A percentile compares a stretch with the other conserved stretches of the same genome.
phyloP scores from a whole-genome alignment of 371 early-diverging fungal genomes.

The Rhizopus sp. region DNA sequence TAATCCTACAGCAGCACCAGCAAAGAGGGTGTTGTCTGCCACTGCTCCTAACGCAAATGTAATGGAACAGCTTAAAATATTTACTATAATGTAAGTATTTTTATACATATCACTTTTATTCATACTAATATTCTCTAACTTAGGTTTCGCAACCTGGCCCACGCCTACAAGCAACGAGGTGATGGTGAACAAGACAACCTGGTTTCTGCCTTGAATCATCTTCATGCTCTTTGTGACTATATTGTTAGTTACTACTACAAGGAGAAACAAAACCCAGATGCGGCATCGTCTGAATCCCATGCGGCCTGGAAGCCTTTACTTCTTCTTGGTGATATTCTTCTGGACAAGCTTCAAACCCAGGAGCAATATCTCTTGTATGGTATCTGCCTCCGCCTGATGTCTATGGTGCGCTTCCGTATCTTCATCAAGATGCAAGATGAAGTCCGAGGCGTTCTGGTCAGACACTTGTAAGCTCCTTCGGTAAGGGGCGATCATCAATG shows the following conservation, averaged over 20 bases:
- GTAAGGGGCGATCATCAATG: too few species aligned
- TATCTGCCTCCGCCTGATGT: conserved; percentile 22
- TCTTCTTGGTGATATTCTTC: conserved; percentile 28
- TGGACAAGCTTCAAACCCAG: conserved; percentile 17
- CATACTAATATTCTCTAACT: not conserved
- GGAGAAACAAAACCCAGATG: conserved; percentile 14
- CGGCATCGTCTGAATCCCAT: conserved; percentile 6
- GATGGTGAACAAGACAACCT: conserved; percentile 21
- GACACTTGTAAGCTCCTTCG: not conserved
- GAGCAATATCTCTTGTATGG: conserved; percentile 25
- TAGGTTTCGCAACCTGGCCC: conserved; percentile 39
- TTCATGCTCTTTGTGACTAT: conserved; percentile 40
- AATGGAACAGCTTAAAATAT: conserved; percentile 29
- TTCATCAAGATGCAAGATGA: conserved; percentile 21
- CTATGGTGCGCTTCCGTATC: conserved; percentile 32
- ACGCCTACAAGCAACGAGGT: conserved; percentile 37
- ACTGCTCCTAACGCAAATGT: conserved; percentile 40
- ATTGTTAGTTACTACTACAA: conserved; percentile 36
- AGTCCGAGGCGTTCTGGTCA: not conserved
- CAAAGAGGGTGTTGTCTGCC: not conserved
- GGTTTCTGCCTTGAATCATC: conserved; percentile 33
- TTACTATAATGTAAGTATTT: conserved; percentile 32
- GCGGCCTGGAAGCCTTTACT: conserved; percentile 33
- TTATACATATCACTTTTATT: not conserved
- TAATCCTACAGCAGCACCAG: not conserved